phyloP scores from a whole-genome alignment of 371 early-diverging fungal species.

The Dichotomocladium elegans region DNA sequence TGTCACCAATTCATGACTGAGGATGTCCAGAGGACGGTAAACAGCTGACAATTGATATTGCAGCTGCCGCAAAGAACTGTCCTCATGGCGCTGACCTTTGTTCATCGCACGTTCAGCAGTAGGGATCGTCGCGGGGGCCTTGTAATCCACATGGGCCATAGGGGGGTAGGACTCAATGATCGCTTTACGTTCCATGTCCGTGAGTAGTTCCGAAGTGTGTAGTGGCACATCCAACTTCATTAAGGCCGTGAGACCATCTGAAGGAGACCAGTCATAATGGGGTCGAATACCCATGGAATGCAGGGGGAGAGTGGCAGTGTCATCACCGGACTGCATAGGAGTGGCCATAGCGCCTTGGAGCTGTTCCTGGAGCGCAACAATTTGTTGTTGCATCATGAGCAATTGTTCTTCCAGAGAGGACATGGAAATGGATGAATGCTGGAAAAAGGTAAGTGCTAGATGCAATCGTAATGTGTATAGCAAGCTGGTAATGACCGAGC shows the following conservation, averaged over 20 bases:
- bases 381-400: too few species aligned
- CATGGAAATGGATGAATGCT: too few species aligned
- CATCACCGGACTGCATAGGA: too few species aligned
- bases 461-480: too few species aligned
- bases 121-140: slow-evolving; percentile 9
- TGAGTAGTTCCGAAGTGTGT: neutral
- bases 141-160: neutral
- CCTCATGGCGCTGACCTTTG: slow-evolving; percentile 1
- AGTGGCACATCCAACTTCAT: too few species aligned
- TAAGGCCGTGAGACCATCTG: neutral
- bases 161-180: slow-evolving; percentile 11
- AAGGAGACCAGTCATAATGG: slow-evolving; percentile 1
- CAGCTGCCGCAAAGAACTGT: slow-evolving; percentile 2
- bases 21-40: slow-evolving; percentile 7
- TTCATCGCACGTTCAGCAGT: slow-evolving; percentile 1
- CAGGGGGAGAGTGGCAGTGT: too few species aligned
- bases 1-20: slow-evolving; percentile 5
- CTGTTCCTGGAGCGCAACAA: too few species aligned
- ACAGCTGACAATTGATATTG: slow-evolving; percentile 15
- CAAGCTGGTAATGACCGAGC: too few species aligned
- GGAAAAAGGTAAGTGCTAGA: too few species aligned
- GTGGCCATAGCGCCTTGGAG: too few species aligned
- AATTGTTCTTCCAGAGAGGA: too few species aligned
- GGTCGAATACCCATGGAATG: neutral
- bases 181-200: slow-evolving; percentile 2